These are phyloP conservation scores for Enteropsectra breve DNA, from an alignment of 371 early-diverging fungal genomes.

Conservation along the genomic window DNA sequence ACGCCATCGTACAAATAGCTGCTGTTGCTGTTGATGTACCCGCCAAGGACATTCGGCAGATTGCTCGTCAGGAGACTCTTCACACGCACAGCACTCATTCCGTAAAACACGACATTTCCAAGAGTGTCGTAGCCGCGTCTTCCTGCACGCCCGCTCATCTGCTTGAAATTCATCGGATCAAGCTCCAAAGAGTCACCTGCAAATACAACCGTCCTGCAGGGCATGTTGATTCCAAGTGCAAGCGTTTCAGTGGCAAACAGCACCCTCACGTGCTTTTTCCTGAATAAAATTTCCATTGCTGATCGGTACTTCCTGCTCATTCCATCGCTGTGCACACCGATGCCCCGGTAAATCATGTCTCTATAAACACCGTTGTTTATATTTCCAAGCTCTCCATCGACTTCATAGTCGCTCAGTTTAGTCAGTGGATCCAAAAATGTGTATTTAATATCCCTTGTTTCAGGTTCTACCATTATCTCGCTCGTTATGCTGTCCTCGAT, in stretches of 20 bases:
- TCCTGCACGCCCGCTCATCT: conserved; percentile 64
- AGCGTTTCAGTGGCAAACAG: conserved; percentile 64
- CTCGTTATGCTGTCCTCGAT: conserved; percentile 50
- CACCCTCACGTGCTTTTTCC: conserved; percentile 61
- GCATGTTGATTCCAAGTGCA: conserved; percentile 65
- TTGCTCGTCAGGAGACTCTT: conserved; percentile 60
- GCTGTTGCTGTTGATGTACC: conserved; percentile 62
- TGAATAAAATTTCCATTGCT: conserved; percentile 62
- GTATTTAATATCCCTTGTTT: conserved; percentile 53
- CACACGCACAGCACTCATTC: conserved; percentile 50
- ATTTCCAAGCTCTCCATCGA: conserved; percentile 53
- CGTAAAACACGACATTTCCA: conserved; percentile 64
- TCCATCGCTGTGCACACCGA: conserved; percentile 64
- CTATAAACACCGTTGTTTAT: conserved; percentile 42
- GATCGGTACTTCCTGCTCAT: conserved; percentile 60
- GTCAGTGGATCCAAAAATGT: conserved; percentile 50
- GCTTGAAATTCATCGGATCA: conserved; percentile 62
- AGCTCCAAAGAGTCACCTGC: conserved; percentile 62
- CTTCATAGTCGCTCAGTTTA: conserved; percentile 54
- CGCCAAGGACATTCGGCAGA: conserved; percentile 62
- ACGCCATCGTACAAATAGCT: conserved; percentile 56
- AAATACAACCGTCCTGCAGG: conserved; percentile 63
- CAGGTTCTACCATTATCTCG: conserved; percentile 36
- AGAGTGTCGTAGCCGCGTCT: conserved; percentile 64
- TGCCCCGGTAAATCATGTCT: conserved; percentile 61